Conservation (phyloP, 2,329 filamentous ascomycete species). For the Emergomyces pasteurianus region DNA sequence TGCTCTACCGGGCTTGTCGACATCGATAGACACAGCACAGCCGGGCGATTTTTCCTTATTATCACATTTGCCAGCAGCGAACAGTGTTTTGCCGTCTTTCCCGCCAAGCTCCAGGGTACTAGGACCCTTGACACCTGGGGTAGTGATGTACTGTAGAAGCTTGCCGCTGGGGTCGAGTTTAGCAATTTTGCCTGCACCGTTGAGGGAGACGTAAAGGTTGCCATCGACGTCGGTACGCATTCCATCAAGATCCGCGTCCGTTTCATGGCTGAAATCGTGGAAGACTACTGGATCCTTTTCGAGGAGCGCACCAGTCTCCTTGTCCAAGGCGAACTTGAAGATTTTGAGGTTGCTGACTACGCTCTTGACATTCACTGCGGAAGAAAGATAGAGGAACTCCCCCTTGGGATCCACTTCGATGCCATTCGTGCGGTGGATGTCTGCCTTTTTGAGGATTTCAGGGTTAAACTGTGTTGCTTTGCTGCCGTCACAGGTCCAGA, state of each 20-base stretch:
- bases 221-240: constrained; percentile 3
- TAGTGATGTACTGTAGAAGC: not conserved
- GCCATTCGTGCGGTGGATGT: constrained; percentile 2
- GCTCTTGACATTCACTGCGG: not conserved
- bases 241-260: not conserved
- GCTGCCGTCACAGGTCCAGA: not conserved
- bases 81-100: not conserved
- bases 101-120: constrained; percentile 1
- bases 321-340: constrained; percentile 2
- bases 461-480: constrained; percentile 1
- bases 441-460: not conserved
- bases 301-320: not conserved
- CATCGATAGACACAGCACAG: not conserved
- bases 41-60: not conserved
- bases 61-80: not conserved
- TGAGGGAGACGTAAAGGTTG: constrained; percentile 1
- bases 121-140: not conserved
- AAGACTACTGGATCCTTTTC: not conserved
- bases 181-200: not conserved
- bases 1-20: not conserved
- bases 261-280: not conserved
- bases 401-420: constrained; percentile 1
- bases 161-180: not conserved
- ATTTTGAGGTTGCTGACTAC: not conserved
- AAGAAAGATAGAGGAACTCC: not conserved